Percentiles rank a stretch among this genome's conserved stretches.
Evolutionary conservation across 768 basidiomycete species (phyloP).

Genomic region (Serendipita vermifera): DNA sequence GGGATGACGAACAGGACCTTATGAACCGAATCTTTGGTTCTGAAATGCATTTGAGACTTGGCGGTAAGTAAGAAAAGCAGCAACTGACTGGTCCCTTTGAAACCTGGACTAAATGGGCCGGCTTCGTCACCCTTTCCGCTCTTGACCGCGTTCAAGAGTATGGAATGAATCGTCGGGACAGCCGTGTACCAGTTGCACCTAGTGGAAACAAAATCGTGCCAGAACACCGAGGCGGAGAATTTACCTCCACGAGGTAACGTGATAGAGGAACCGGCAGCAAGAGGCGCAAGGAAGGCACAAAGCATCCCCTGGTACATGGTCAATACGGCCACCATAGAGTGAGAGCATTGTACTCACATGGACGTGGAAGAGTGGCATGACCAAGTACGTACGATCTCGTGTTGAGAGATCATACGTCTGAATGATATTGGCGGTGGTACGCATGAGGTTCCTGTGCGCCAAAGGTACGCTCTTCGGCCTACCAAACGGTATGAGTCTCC

Average conservation of each 20-base stretch:
- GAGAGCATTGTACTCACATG: slow-evolving; percentile 20
- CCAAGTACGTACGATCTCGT: slow-evolving; percentile 23
- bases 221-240: slow-evolving; percentile 42
- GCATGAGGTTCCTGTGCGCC: slow-evolving; percentile 24
- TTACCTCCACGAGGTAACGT: slow-evolving; percentile 36
- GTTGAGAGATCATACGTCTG: slow-evolving; percentile 24
- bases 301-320: slow-evolving; percentile 34
- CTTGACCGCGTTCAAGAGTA: slow-evolving; percentile 22
- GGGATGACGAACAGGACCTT: slow-evolving; percentile 34
- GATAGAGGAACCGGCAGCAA: slow-evolving; percentile 41
- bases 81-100: background rate
- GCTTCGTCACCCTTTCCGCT: background rate
- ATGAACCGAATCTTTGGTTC: slow-evolving; percentile 26
- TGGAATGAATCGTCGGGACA: slow-evolving; percentile 26
- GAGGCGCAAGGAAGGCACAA: slow-evolving; percentile 43
- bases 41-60: slow-evolving; percentile 5
- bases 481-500: slow-evolving; percentile 22
- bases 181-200: slow-evolving; percentile 38
- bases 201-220: slow-evolving; percentile 29
- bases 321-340: background rate
- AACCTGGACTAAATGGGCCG: background rate
- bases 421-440: slow-evolving; percentile 24
- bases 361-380: slow-evolving; percentile 50
- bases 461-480: slow-evolving; percentile 23
- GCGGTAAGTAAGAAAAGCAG: no score